Evolutionary conservation across 768 basidiomycete genomes (phyloP), one percentile per base, ranked within the genome.

Genomic region (Pisolithus microcarpus): DNA sequence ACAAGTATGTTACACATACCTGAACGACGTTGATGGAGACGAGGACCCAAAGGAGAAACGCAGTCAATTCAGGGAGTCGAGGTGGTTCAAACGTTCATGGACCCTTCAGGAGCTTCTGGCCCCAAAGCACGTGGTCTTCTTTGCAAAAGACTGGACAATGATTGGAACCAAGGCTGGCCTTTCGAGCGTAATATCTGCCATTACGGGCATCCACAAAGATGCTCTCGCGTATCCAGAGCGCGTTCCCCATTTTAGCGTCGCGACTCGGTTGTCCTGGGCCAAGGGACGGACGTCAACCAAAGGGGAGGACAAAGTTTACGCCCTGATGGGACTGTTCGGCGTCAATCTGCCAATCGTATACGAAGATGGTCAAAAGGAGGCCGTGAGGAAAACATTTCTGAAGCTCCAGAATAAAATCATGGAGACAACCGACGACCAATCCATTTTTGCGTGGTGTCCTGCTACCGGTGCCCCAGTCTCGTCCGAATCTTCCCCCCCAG

Each of bases 221-320:
- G 52, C 48, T 28, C 40, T 54, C 18, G 15, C n/a, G 15, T 42
- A 11, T 38, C 39, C 21, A 24, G 42, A 49, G 16, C 13, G 31
- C 28, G 9, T 46, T 4, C n/a, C 19, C 13, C 21, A 15, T 26
- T 48, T 49, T 42, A 46, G 49, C 26, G 23, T 51, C 15, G 43
- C 39, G 26, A 51, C 52, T 34, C 45, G 37, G 23, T 43, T 60
- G 37, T 46, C 36, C 2, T 59, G 59, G 59, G 59, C 58, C 23
- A 46, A 52, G 13, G 38, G 50, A 38, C 53, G 59, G 38, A 54
- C 42, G 38, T 54, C 59, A 23, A 59, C 58, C 8, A 45, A 48
- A 23, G 38, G 37, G 30, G 58, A 59, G 43, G 58, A 60, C 23
- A 56, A 9, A 24, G 54, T 52, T 16, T 60, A 60, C 37, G 53